phyloP scores from a whole-genome alignment of 805 yeast species.

The Pichia californica region DNA sequence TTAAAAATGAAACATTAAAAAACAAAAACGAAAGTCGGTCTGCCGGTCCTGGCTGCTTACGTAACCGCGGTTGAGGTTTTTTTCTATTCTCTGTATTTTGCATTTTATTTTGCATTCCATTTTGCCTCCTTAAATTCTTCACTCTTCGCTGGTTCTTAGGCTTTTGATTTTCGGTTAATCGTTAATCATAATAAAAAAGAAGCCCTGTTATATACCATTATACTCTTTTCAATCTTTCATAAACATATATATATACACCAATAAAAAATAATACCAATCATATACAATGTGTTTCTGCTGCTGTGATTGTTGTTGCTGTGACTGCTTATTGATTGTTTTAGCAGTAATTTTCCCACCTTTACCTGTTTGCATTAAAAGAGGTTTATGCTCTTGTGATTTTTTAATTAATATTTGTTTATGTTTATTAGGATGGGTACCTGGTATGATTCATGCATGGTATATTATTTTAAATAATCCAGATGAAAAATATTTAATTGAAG shows the following conservation, averaged over 20 bases:
- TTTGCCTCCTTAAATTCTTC: too few relatives aligned
- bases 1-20: too few relatives aligned
- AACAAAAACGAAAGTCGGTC: too few relatives aligned
- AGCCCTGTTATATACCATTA: background rate
- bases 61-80: too few relatives aligned
- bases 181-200: too few relatives aligned
- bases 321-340: conserved; percentile 59
- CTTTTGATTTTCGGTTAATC: too few relatives aligned
- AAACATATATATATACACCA: background rate
- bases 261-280: background rate
- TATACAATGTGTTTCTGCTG: conserved; percentile 21
- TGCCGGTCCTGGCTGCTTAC: too few relatives aligned
- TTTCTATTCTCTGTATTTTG: too few relatives aligned
- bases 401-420: conserved; percentile 60
- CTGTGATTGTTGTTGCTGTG: conserved; percentile 37
- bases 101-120: too few relatives aligned
- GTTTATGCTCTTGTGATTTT: conserved; percentile 63
- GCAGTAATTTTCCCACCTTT: conserved; percentile 74
- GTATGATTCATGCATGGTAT: conserved; percentile 62
- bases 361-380: conserved; percentile 70
- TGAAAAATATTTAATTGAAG: conserved; percentile 6
- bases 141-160: too few relatives aligned
- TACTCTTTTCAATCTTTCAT: background rate
- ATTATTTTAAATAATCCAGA: conserved; percentile 52
- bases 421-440: conserved; percentile 62